Evolutionary conservation across 1,139 yeast genomes (phyloP).

Genomic region (Pichia sp.): DNA sequence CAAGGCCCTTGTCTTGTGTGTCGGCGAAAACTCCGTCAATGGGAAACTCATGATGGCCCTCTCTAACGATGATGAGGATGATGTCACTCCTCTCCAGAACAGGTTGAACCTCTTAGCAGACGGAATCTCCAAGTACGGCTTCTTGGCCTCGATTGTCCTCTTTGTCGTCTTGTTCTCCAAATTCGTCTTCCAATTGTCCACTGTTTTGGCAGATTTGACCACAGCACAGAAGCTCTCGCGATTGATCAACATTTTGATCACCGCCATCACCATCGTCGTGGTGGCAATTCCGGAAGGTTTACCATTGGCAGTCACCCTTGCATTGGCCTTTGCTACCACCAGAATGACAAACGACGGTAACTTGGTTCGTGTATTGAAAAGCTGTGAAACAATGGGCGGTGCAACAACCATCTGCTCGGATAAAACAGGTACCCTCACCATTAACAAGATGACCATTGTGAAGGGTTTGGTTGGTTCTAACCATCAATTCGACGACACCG

Average conservation of each 20-base stretch:
- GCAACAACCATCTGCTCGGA: conserved; percentile 97
- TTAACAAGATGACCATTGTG: conserved; percentile 87
- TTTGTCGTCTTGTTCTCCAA: conserved; percentile 77
- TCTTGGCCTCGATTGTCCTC: conserved; percentile 73
- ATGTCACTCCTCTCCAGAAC: conserved; percentile 79
- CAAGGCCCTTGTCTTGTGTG: conserved; percentile 80
- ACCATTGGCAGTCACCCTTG: conserved; percentile 93
- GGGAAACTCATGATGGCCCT: conserved; percentile 88
- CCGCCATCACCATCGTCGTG: conserved; percentile 87
- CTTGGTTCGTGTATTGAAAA: conserved; percentile 84
- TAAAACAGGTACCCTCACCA: conserved; percentile 94
- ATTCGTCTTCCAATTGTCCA: conserved; percentile 59
- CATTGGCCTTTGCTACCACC: conserved; percentile 95
- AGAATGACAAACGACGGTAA: conserved; percentile 97
- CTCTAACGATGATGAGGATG: conserved; percentile 48
- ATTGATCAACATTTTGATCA: conserved; percentile 81
- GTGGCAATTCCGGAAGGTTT: conserved; percentile 99
- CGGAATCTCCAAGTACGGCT: conserved; percentile 90
- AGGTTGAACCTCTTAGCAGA: conserved; percentile 81
- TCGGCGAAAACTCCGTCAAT: conserved; percentile 82
- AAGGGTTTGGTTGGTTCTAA: conserved; percentile 58
- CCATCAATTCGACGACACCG: conserved; percentile 43
- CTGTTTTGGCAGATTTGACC: conserved; percentile 42
- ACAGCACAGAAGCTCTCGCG: conserved; percentile 78
- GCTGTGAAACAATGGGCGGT: conserved; percentile 99